Evolutionary conservation across 768 basidiomycete genomes (phyloP), one percentile per base, ranked within the genome.

Genomic region (Suillus fuscotomentosus): DNA sequence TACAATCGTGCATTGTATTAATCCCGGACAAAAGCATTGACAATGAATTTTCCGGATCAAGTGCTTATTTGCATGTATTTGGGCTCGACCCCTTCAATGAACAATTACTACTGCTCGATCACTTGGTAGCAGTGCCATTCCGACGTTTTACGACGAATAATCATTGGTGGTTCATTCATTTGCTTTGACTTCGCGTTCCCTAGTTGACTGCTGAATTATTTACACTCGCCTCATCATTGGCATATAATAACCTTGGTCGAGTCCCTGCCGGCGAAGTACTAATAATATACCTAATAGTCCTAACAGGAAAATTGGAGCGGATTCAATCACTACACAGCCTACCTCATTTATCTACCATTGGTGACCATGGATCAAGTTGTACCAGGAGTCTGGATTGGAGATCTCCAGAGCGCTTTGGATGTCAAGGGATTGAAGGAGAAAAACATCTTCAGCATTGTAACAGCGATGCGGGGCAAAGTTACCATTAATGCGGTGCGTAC

Each of bases 361-460:
- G 31, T 31, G 27, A 62, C 72, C 13, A 92, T 96, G 89, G 86
- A 96, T 77, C 85, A 95, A 76, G 82, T 97, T 41, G 82, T 91
- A 17, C 86, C 86, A 38, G 85, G 88, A 5, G 77, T 97, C 2
- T 97, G 94, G 95, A 84, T 97, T 27, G 94, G 95, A 9, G 86
- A 93, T 78, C 76, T 95, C 8, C 77, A 80, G 8, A 91, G 89
- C 67, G 91, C 93, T 0, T 80, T 84, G 61, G 80, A 95, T 67
- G 81, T 80, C 0, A 80, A 84, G 51, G 79, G 76, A 3, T 83
- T 97, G 65, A 86, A 84, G 71, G 76, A 78, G n/a, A 83, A 88
- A 66, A 86, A 87, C n/a, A 92, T 97, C 9, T 86, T 82, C 67
- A 89, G 90, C 71, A 83, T 94, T 24, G 75, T 95, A 45, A 84